A percentile compares a stretch with the other conserved stretches of the same genome.
Evolutionary conservation across 2,329 filamentous ascomycete species (phyloP).

Genomic region (Coniochaeta prunicola): DNA sequence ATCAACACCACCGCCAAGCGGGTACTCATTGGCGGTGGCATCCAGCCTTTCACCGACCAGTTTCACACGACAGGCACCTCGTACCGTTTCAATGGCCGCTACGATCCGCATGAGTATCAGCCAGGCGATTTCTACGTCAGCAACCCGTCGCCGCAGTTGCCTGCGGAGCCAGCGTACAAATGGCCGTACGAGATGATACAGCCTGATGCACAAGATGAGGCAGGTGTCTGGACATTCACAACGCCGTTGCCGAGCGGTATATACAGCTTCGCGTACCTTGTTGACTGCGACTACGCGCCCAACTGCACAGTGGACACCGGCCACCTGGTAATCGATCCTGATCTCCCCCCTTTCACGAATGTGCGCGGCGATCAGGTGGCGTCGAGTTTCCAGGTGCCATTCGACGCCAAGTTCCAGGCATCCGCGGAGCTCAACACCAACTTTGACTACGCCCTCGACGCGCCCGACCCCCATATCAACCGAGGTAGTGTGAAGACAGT

Average conservation of each 20-base stretch:
- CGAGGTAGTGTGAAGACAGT: slow-evolving; percentile 17
- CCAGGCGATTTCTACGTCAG: slow-evolving; percentile 19
- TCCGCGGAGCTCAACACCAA: slow-evolving; percentile 13
- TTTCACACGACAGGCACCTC: slow-evolving; percentile 16
- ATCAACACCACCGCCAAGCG: slow-evolving; percentile 15
- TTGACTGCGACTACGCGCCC: slow-evolving; percentile 17
- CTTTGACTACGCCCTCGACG: slow-evolving; percentile 17
- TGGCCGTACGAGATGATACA: slow-evolving; percentile 20
- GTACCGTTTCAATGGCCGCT: slow-evolving; percentile 12
- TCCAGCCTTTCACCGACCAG: slow-evolving; percentile 19
- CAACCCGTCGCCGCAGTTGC: slow-evolving; percentile 8
- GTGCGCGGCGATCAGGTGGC: slow-evolving; percentile 18
- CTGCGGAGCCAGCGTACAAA: slow-evolving; percentile 15
- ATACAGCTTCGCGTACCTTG: slow-evolving; percentile 19
- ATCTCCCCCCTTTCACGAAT: slow-evolving; percentile 18
- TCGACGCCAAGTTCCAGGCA: slow-evolving; percentile 16
- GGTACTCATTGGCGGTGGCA: slow-evolving; percentile 17
- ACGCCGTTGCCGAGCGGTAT: slow-evolving; percentile 19
- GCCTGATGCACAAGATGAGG: slow-evolving; percentile 8
- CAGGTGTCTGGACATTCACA: slow-evolving; percentile 20
- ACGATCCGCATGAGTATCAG: slow-evolving; percentile 18
- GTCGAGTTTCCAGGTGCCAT: slow-evolving; percentile 21
- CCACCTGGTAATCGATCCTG: slow-evolving; percentile 20
- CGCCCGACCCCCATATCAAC: slow-evolving; percentile 11
- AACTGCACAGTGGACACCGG: slow-evolving; percentile 19